Evolutionary conservation across 352 stramenopile species (phyloP).

Genomic region (Hyaloperonospora arabidopsidis): DNA sequence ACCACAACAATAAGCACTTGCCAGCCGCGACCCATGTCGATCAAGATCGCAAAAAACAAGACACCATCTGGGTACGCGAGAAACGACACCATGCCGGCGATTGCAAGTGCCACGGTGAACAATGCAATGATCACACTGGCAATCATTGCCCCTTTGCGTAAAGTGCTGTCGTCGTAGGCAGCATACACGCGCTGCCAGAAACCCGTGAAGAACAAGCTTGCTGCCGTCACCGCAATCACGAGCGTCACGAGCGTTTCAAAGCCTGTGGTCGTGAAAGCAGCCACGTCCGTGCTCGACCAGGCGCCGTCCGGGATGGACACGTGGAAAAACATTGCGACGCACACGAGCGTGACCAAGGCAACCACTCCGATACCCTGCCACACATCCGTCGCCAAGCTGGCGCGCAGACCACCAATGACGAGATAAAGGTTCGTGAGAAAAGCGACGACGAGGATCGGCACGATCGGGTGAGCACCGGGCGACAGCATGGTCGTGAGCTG

Average conservation of each 20-base stretch:
- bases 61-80: constrained; percentile 48
- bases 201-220: constrained; percentile 73
- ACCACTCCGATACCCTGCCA: constrained; percentile 65
- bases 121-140: constrained; percentile 47
- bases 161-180: constrained; percentile 44
- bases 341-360: constrained; percentile 46
- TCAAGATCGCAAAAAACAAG: constrained; percentile 67
- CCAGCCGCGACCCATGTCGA: constrained; percentile 63
- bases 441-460: constrained; percentile 48
- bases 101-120: constrained; percentile 60
- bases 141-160: constrained; percentile 38
- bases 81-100: constrained; percentile 66
- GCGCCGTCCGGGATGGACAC: constrained; percentile 45
- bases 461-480: constrained; percentile 34
- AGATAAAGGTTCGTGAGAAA: constrained; percentile 70
- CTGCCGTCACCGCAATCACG: constrained; percentile 49
- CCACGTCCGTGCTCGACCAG: constrained; percentile 46
- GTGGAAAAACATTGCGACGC: constrained; percentile 49
- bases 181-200: constrained; percentile 75
- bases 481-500: constrained; percentile 45
- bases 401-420: constrained; percentile 60
- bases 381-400: constrained; percentile 66
- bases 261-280: constrained; percentile 47
- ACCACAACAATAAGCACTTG: constrained; percentile 61
- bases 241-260: constrained; percentile 74